Conservation (phyloP, 441 rosid genomes). For the Francoa sonchifolia region DNA sequence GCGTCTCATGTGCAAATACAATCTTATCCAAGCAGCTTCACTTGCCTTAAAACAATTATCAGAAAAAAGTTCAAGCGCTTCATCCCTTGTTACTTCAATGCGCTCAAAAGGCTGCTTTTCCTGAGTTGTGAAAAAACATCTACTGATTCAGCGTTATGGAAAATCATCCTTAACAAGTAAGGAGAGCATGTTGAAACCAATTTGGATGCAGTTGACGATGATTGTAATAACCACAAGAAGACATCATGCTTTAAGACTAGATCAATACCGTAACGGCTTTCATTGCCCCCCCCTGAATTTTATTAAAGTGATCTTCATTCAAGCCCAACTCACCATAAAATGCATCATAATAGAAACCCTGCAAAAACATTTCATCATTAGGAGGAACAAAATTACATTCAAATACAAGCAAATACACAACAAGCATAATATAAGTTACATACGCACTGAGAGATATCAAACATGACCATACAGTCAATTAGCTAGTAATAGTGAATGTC, state of each 20-base stretch:
- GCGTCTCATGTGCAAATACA: background rate
- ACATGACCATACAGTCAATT: background rate
- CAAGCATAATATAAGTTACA: background rate
- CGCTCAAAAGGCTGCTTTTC: slow-evolving; percentile 93
- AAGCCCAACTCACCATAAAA: slow-evolving; percentile 78
- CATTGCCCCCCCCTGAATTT: slow-evolving; percentile 49
- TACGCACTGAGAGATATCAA: background rate
- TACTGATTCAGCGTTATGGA: background rate
- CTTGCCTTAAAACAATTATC: slow-evolving; percentile 85
- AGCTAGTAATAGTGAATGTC: background rate
- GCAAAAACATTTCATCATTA: slow-evolving; percentile 12
- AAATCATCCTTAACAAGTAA: background rate
- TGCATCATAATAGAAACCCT: slow-evolving; percentile 98
- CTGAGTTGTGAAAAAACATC: slow-evolving; percentile 26
- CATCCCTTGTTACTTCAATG: slow-evolving; percentile 82
- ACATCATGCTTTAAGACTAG: slow-evolving; percentile 14
- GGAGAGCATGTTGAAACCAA: too few species aligned
- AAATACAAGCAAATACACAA: background rate
- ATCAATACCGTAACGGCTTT: slow-evolving; percentile 67
- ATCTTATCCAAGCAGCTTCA: slow-evolving; percentile 2
- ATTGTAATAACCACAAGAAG: background rate
- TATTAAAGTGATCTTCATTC: slow-evolving; percentile 72
- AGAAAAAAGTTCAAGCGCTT: slow-evolving; percentile 81
- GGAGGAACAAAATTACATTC: background rate
- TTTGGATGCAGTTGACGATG: too few species aligned